phyloP scores from a whole-genome alignment of 2,329 filamentous ascomycete genomes.

The Mariannaea elegans region DNA sequence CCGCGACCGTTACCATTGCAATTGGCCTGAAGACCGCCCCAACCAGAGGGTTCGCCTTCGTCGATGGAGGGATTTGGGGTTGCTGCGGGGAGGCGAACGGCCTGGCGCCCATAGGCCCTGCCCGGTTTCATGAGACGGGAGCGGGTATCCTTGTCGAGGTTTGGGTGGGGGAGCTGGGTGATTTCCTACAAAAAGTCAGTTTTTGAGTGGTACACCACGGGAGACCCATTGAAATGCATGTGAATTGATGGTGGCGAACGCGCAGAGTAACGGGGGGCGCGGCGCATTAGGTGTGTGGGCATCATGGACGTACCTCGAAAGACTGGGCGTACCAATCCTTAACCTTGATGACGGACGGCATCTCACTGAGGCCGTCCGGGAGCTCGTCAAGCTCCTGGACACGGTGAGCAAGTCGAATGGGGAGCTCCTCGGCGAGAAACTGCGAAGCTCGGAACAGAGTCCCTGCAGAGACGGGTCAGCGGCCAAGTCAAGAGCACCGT shows the following conservation, averaged over 20 bases:
- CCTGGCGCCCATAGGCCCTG: conserved; percentile 63
- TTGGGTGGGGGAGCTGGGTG: conserved; percentile 82
- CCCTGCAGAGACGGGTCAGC: conserved; percentile 59
- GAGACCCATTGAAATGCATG: neutral
- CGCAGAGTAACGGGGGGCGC: neutral
- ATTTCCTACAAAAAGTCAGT: conserved; percentile 74
- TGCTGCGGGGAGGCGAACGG: conserved; percentile 79
- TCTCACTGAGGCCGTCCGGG: conserved; percentile 95
- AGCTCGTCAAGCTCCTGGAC: conserved; percentile 93
- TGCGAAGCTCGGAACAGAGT: conserved; percentile 97
- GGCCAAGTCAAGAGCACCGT: conserved; percentile 77
- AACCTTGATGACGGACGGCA: conserved; percentile 95
- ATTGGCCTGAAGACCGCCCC: conserved; percentile 55
- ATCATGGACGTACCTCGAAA: conserved; percentile 78
- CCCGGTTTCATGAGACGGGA: conserved; percentile 78
- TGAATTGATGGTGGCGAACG: neutral
- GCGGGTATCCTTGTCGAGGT: conserved; percentile 77
- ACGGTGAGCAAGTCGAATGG: conserved; percentile 94
- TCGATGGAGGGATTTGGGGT: conserved; percentile 91
- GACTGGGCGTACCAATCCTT: conserved; percentile 99
- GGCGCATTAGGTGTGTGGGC: conserved; percentile 2
- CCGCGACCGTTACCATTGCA: conserved; percentile 54
- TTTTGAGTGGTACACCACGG: neutral
- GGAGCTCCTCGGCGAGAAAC: conserved; percentile 97
- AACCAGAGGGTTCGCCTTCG: conserved; percentile 80